Percentiles rank a stretch among this genome's conserved stretches.
These are phyloP conservation scores for Recurvomyces mirabilis DNA, from an alignment of 495 filamentous ascomycete species.

Conservation along the genomic window DNA sequence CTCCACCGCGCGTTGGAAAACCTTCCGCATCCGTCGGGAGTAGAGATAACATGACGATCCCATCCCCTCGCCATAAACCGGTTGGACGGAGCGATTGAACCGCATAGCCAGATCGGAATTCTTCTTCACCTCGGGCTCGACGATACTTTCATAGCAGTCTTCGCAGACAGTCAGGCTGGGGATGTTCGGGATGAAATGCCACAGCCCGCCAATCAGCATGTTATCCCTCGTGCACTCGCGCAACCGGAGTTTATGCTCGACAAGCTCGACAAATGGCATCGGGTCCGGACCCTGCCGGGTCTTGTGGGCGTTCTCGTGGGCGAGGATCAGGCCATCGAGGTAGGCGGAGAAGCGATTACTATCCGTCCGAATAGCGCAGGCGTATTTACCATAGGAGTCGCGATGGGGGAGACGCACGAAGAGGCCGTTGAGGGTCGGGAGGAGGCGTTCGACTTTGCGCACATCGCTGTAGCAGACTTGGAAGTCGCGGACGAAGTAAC, in stretches of 20 bases:
- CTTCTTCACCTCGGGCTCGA: constrained; percentile 49
- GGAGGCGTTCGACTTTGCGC: constrained; percentile 26
- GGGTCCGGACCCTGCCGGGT: constrained; percentile 37
- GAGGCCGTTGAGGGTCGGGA: constrained; percentile 27
- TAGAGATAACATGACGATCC: constrained; percentile 60
- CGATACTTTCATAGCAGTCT: constrained; percentile 58
- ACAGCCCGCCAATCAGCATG: constrained; percentile 36
- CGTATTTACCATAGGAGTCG: constrained; percentile 4
- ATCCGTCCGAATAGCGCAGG: constrained; percentile 22
- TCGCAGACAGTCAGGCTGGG: constrained; percentile 59
- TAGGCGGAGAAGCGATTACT: constrained; percentile 41
- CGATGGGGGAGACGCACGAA: constrained; percentile 24
- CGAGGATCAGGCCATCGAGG: constrained; percentile 48
- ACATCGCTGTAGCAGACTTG: constrained; percentile 32
- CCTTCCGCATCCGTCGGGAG: constrained; percentile 57
- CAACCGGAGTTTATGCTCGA: constrained; percentile 38
- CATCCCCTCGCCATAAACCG: constrained; percentile 37
- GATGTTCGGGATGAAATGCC: constrained; percentile 52
- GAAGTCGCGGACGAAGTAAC: constrained; percentile 43
- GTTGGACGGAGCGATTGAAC: constrained; percentile 40
- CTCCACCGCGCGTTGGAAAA: constrained; percentile 49
- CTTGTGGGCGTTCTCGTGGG: constrained; percentile 36
- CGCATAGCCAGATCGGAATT: constrained; percentile 43
- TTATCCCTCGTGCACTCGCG: constrained; percentile 46
- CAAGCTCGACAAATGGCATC: constrained; percentile 39